Percentiles rank a stretch among this genome's conserved stretches.
Conservation (phyloP, 352 stramenopile genomes). For the Globisporangium cylindrosporum region DNA sequence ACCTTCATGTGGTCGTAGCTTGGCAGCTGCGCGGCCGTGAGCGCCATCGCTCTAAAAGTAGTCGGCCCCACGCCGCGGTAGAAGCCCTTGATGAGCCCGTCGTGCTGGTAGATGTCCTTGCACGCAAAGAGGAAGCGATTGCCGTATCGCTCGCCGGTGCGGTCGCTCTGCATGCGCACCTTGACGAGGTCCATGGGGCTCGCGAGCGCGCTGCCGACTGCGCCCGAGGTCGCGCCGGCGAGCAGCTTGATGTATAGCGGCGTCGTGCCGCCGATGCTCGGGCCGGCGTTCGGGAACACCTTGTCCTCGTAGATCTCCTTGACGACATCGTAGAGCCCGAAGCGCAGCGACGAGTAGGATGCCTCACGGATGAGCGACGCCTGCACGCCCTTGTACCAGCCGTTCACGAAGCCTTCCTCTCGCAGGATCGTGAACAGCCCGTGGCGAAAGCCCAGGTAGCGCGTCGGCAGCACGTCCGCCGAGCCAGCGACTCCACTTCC, state of each 20-base stretch:
- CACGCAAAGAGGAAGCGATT: slow-evolving; percentile 65
- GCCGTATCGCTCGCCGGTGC: slow-evolving; percentile 53
- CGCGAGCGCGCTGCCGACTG: slow-evolving; percentile 58
- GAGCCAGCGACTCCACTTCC: neutral
- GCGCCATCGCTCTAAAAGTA: slow-evolving; percentile 63
- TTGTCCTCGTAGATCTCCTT: slow-evolving; percentile 70
- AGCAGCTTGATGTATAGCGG: slow-evolving; percentile 69
- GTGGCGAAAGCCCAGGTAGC: slow-evolving; percentile 58
- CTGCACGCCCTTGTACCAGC: slow-evolving; percentile 56
- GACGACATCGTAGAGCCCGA: slow-evolving; percentile 75
- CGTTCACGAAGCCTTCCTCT: slow-evolving; percentile 50
- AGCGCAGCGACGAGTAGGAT: slow-evolving; percentile 77
- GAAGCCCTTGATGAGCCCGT: slow-evolving; percentile 61
- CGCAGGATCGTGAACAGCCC: slow-evolving; percentile 50
- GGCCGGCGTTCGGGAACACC: slow-evolving; percentile 36
- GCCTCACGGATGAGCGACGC: slow-evolving; percentile 65
- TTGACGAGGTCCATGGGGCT: slow-evolving; percentile 83
- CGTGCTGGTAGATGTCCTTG: slow-evolving; percentile 53
- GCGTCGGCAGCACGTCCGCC: slow-evolving; percentile 20
- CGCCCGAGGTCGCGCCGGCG: slow-evolving; percentile 56
- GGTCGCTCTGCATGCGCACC: slow-evolving; percentile 75
- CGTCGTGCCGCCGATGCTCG: slow-evolving; percentile 33
- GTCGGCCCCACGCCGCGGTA: slow-evolving; percentile 70
- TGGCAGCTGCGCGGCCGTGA: slow-evolving; percentile 72
- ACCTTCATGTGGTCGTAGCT: slow-evolving; percentile 84